These are phyloP conservation scores for Auriculariales sp. DNA, from an alignment of 768 basidiomycete species.

Conservation along the genomic window DNA sequence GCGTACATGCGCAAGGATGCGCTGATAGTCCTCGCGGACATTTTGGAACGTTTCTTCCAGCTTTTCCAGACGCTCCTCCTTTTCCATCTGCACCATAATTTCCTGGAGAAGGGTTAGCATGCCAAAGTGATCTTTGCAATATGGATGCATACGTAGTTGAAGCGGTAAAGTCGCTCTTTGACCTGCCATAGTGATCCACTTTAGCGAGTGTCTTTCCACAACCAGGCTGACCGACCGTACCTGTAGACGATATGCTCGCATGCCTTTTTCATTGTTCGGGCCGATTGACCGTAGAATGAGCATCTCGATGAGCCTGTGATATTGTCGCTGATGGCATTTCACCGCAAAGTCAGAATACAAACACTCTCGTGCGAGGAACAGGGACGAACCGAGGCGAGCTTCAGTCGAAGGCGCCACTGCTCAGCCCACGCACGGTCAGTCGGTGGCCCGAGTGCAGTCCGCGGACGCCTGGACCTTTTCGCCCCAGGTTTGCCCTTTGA, in stretches of 20 bases:
- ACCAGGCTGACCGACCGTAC: constrained; percentile 7
- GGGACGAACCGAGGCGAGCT: constrained; percentile 68
- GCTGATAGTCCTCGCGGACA: constrained; percentile 71
- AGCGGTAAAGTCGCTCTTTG: constrained; percentile 87
- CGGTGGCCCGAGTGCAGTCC: constrained; percentile 72
- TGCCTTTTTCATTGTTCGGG: constrained; percentile 34
- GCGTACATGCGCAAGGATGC: constrained; percentile 48
- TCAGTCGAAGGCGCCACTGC: constrained; percentile 66
- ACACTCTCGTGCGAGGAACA: constrained; percentile 2
- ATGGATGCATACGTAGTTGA: constrained; percentile 60
- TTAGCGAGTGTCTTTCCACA: not conserved
- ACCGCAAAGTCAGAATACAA: constrained; percentile 2
- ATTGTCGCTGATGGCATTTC: constrained; percentile 58
- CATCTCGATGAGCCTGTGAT: constrained; percentile 85
- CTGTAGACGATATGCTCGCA: constrained; percentile 66
- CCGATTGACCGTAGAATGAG: constrained; percentile 62
- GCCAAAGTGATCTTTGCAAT: not conserved
- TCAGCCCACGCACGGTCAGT: constrained; percentile 65
- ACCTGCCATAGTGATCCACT: constrained; percentile 24
- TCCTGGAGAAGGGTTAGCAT: constrained; percentile 33
- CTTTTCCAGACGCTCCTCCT: constrained; percentile 74
- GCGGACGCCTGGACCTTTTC: no score
- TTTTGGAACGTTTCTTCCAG: constrained; percentile 86
- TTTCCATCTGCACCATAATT: constrained; percentile 74
- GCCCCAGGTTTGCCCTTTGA: no score